phyloP scores from a whole-genome alignment of 2,329 filamentous ascomycete genomes.

The Colletotrichum sp. region DNA sequence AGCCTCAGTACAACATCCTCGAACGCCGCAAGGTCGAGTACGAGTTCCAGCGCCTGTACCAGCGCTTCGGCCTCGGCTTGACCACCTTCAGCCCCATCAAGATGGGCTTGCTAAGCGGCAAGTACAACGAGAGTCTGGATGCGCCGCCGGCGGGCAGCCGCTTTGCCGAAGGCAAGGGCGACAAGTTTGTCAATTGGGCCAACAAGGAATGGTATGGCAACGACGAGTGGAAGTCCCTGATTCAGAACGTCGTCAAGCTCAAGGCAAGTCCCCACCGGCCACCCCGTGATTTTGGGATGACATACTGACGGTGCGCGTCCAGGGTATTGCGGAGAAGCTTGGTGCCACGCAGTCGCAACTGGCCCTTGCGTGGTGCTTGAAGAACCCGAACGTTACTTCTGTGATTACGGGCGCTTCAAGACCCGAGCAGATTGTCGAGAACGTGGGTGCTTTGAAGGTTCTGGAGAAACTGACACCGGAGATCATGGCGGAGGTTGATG shows the following conservation, averaged over 20 bases:
- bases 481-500: conserved; percentile 56
- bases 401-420: conserved; percentile 59
- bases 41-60: conserved; percentile 67
- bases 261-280: conserved; percentile 27
- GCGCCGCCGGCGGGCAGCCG: conserved; percentile 61
- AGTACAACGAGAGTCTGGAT: conserved; percentile 64
- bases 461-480: conserved; percentile 54
- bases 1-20: conserved; percentile 72
- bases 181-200: conserved; percentile 58
- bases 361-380: conserved; percentile 58
- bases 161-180: conserved; percentile 58
- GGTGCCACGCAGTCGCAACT: conserved; percentile 57
- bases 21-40: conserved; percentile 66
- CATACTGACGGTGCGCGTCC: conserved; percentile 8
- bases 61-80: conserved; percentile 62
- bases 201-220: conserved; percentile 58
- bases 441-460: conserved; percentile 50
- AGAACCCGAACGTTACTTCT: conserved; percentile 58
- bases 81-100: conserved; percentile 67
- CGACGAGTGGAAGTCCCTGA: conserved; percentile 58
- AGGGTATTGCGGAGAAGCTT: conserved; percentile 62
- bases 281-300: not conserved
- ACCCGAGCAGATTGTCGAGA: conserved; percentile 57
- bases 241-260: conserved; percentile 49
- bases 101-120: conserved; percentile 66